Percentiles rank a stretch among this genome's conserved stretches.
phyloP scores from a whole-genome alignment of 208 protist genomes.

The Acanthamoeba royreba region DNA sequence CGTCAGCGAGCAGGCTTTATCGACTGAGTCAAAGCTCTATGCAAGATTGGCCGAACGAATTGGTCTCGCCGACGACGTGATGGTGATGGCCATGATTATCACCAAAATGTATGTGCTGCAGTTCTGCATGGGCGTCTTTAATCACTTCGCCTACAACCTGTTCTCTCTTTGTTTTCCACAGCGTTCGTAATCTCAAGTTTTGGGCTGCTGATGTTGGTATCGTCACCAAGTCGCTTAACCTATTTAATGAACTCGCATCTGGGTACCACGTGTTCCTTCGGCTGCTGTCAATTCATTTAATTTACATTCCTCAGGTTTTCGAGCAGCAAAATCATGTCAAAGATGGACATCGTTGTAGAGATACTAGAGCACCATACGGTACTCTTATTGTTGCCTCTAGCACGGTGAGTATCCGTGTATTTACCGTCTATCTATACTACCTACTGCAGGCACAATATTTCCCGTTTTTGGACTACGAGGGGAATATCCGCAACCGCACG shows the following conservation, averaged over 20 bases:
- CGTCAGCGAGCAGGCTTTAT: slow-evolving; percentile 68
- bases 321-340: slow-evolving; percentile 59
- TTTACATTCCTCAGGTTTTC: not conserved
- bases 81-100: slow-evolving; percentile 30
- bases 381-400: not conserved
- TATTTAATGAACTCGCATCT: slow-evolving; percentile 68
- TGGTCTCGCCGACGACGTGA: not conserved
- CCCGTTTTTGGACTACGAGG: slow-evolving; percentile 61
- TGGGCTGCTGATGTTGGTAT: slow-evolving; percentile 58
- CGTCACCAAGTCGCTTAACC: slow-evolving; percentile 64
- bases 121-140: not conserved
- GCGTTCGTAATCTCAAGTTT: slow-evolving; percentile 62
- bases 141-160: not conserved
- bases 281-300: not conserved
- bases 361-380: slow-evolving; percentile 48
- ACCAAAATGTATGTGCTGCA: not conserved
- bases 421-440: not conserved
- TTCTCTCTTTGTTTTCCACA: not conserved
- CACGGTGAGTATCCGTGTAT: not conserved
- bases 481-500: slow-evolving; percentile 59
- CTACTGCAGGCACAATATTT: slow-evolving; percentile 55
- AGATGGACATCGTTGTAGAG: slow-evolving; percentile 60
- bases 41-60: slow-evolving; percentile 51
- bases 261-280: slow-evolving; percentile 52
- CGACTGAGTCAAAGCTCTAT: slow-evolving; percentile 55